These are phyloP conservation scores for Lasiosphaeria ovina DNA, from an alignment of 495 filamentous ascomycete genomes.

Conservation along the genomic window DNA sequence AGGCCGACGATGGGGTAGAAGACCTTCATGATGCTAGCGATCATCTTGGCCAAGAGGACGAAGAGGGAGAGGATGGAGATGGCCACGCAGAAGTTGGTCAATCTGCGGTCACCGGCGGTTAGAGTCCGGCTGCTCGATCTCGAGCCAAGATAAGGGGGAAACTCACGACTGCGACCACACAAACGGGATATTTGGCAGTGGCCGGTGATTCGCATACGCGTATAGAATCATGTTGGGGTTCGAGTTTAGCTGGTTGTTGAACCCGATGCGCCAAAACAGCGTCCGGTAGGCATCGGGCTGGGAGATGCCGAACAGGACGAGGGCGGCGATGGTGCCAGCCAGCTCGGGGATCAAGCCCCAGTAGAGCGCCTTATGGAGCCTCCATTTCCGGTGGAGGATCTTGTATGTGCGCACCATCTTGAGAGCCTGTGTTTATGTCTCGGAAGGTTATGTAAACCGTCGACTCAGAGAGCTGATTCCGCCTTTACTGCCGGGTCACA, in stretches of 20 bases:
- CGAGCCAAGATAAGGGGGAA: conserved; percentile 1
- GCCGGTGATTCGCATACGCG: conserved; percentile 70
- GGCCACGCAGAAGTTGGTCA: conserved; percentile 79
- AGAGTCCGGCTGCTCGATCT: conserved; percentile 7
- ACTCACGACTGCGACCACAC: conserved; percentile 83
- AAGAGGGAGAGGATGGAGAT: conserved; percentile 74
- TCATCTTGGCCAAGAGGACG: conserved; percentile 61
- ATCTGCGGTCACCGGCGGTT: conserved; percentile 44
- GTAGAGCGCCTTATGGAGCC: conserved; percentile 59
- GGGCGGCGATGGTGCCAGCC: conserved; percentile 61
- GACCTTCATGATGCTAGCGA: conserved; percentile 67
- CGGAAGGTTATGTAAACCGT: too few species aligned
- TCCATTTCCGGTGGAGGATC: conserved; percentile 58
- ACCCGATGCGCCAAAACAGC: conserved; percentile 77
- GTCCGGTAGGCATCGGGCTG: conserved; percentile 77
- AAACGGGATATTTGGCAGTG: conserved; percentile 62
- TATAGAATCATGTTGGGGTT: conserved; percentile 70
- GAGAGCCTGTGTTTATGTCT: conserved; percentile 4
- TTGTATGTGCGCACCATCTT: conserved; percentile 40
- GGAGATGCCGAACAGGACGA: conserved; percentile 80
- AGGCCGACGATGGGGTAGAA: conserved; percentile 68
- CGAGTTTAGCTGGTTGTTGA: conserved; percentile 79
- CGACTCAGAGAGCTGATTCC: neutral
- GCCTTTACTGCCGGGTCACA: conserved; percentile 3
- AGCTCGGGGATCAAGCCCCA: conserved; percentile 70